Evolutionary conservation across 2,329 filamentous ascomycete genomes (phyloP).

Genomic region (Ilyonectria sp.): DNA sequence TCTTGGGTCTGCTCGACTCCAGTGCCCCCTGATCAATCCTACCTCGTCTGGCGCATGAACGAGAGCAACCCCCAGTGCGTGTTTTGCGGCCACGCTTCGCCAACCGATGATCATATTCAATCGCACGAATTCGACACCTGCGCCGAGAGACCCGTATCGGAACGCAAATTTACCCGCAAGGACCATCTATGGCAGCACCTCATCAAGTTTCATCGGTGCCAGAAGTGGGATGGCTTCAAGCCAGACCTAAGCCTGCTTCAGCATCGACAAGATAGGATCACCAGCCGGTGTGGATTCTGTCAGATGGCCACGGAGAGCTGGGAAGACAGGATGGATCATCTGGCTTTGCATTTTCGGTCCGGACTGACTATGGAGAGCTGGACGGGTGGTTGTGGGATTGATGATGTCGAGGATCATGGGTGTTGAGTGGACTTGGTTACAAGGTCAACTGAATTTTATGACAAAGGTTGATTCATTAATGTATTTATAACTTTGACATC

Average conservation of each 20-base stretch:
- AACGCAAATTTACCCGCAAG: conserved; percentile 61
- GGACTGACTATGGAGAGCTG: conserved; percentile 50
- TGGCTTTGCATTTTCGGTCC: conserved; percentile 49
- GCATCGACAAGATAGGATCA: conserved; percentile 46
- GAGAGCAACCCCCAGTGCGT: conserved; percentile 59
- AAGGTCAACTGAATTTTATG: too few relatives aligned
- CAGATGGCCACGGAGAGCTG: conserved; percentile 44
- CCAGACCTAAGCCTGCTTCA: conserved; percentile 54
- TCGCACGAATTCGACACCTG: conserved; percentile 64
- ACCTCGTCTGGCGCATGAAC: conserved; percentile 64
- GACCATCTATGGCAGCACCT: conserved; percentile 60
- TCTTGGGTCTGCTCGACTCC: conserved; percentile 66
- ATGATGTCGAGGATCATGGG: conserved; percentile 34
- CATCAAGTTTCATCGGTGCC: conserved; percentile 61
- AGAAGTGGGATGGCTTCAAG: conserved; percentile 65
- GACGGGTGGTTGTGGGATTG: conserved; percentile 43
- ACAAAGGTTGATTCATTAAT: too few relatives aligned
- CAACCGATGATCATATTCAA: conserved; percentile 54
- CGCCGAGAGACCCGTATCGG: conserved; percentile 60
- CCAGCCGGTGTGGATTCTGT: conserved; percentile 52
- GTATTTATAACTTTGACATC: too few relatives aligned
- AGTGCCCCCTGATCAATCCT: conserved; percentile 52
- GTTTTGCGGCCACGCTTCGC: conserved; percentile 55
- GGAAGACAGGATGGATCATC: conserved; percentile 49
- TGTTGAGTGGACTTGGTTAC: neutral